Conservation (phyloP, 768 basidiomycete genomes). For the Serendipita vermifera region DNA sequence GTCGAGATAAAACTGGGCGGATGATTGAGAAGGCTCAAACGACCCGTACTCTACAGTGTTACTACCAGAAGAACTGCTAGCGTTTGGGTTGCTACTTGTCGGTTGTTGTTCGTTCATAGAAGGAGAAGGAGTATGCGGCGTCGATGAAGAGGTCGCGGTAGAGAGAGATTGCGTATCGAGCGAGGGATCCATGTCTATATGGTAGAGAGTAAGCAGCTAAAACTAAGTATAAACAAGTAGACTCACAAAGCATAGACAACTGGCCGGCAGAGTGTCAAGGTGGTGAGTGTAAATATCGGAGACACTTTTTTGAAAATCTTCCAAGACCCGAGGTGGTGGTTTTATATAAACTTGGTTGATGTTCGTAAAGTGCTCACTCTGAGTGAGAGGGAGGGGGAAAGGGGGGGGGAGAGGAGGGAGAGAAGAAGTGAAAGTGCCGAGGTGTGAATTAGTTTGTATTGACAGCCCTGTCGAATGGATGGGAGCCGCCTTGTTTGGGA, state of each 20-base stretch:
- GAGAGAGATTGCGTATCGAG: conserved; percentile 1
- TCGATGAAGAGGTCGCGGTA: background rate
- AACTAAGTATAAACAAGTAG: background rate
- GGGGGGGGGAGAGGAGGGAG: background rate
- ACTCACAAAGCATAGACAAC: background rate
- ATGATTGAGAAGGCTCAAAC: no score
- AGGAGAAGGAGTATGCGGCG: background rate
- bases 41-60: no score
- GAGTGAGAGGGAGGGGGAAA: background rate
- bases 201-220: background rate
- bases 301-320: background rate
- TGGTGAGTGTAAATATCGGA: background rate
- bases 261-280: conserved; percentile 6
- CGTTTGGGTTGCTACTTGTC: no score
- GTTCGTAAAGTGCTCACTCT: no score
- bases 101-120: no score
- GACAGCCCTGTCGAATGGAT: background rate
- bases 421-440: background rate
- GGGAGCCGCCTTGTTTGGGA: background rate
- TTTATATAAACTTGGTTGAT: no score
- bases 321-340: no score
- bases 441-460: background rate
- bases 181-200: conserved; percentile 3
- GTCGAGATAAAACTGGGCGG: conserved; percentile 5
- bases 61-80: no score